A percentile compares a stretch with the other conserved stretches of the same genome.
These are phyloP conservation scores for Cercophora sp. DNA, from an alignment of 495 filamentous ascomycete species.

Conservation along the genomic window DNA sequence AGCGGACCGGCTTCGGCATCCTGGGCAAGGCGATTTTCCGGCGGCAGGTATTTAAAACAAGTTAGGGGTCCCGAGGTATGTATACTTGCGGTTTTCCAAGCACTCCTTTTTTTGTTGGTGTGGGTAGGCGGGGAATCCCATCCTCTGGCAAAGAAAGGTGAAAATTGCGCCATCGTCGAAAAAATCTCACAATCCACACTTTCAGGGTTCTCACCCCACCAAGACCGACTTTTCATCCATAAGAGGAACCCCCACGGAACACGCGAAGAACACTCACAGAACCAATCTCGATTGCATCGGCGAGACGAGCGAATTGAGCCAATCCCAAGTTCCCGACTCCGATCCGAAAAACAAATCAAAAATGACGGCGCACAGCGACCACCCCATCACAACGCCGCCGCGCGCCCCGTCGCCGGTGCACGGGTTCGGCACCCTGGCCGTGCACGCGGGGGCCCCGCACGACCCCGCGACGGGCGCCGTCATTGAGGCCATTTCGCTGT, in stretches of 20 bases:
- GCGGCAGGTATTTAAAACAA: conserved; percentile 14
- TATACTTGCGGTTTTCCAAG: neutral
- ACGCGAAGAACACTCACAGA: no score
- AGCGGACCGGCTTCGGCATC: conserved; percentile 6
- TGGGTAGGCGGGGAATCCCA: no score
- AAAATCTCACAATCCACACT: conserved; percentile 12
- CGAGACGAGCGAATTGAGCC: no score
- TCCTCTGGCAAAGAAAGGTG: no score
- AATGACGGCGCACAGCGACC: conserved; percentile 40
- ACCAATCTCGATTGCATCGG: no score
- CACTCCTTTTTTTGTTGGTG: no score
- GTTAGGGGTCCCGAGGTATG: neutral
- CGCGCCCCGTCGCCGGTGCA: conserved; percentile 41
- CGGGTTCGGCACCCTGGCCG: conserved; percentile 86
- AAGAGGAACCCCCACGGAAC: neutral
- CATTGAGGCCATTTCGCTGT: conserved; percentile 91
- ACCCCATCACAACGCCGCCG: conserved; percentile 41
- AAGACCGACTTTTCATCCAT: conserved; percentile 1
- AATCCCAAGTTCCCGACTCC: no score
- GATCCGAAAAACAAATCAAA: no score
- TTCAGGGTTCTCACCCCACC: conserved; percentile 1
- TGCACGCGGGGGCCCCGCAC: conserved; percentile 86
- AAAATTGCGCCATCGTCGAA: conserved; percentile 20
- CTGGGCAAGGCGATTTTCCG: neutral
- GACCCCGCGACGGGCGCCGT: conserved; percentile 91